A percentile compares a stretch with the other conserved stretches of the same genome.
Conservation (phyloP, 192 early-diverging fungal genomes). For the Allomyces javanicus region DNA sequence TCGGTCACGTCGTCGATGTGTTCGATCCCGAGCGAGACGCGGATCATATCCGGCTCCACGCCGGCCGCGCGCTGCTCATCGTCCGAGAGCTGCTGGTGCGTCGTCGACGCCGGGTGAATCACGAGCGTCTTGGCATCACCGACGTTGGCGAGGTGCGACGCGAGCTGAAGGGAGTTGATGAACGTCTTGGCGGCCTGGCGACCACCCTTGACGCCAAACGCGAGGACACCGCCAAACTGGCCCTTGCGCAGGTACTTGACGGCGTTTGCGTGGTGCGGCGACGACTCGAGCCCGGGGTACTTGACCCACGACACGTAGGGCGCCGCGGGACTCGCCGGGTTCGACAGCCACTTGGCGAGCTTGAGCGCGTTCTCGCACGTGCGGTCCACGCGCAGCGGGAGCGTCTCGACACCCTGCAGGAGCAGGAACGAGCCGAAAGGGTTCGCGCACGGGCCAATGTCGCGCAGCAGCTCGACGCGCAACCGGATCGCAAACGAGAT, state of each 20-base stretch:
- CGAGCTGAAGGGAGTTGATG: slow-evolving; percentile 56
- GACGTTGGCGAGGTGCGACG: slow-evolving; percentile 86
- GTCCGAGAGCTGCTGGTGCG: slow-evolving; percentile 69
- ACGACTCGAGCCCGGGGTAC: slow-evolving; percentile 63
- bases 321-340: slow-evolving; percentile 16
- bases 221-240: slow-evolving; percentile 64
- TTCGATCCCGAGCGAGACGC: slow-evolving; percentile 73
- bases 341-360: slow-evolving; percentile 59
- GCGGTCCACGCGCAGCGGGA: slow-evolving; percentile 71
- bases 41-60: slow-evolving; percentile 58
- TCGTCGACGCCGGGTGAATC: slow-evolving; percentile 66
- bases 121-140: slow-evolving; percentile 79
- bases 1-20: slow-evolving; percentile 28
- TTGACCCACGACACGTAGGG: slow-evolving; percentile 55
- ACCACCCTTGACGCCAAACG: slow-evolving; percentile 46
- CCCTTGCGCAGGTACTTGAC: slow-evolving; percentile 63
- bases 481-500: slow-evolving; percentile 55
- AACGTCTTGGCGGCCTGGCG: slow-evolving; percentile 37
- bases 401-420: slow-evolving; percentile 75
- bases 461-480: slow-evolving; percentile 65
- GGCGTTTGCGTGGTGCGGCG: slow-evolving; percentile 58
- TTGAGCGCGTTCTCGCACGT: slow-evolving; percentile 59
- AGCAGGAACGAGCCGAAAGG: slow-evolving; percentile 79
- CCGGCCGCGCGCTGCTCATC: slow-evolving; percentile 60
- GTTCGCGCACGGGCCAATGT: slow-evolving; percentile 64